Percentiles rank a stretch among this genome's conserved stretches.
phyloP scores from a whole-genome alignment of 2,329 filamentous ascomycete genomes.

The Aspergillus pseudotamarii region DNA sequence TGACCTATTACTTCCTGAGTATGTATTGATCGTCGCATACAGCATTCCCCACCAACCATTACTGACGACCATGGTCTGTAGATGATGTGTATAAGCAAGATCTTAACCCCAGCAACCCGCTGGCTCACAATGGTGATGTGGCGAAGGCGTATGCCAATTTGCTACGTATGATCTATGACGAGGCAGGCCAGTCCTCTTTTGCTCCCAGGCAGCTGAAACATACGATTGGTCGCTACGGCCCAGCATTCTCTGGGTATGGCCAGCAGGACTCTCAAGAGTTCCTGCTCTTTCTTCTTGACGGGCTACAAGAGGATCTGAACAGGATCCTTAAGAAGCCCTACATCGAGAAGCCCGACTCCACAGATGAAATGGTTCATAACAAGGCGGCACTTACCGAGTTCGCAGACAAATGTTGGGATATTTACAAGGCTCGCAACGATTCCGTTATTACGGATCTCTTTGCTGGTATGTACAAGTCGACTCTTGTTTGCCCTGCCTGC shows the following conservation, averaged over 20 bases:
- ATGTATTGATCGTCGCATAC: constrained; percentile 9
- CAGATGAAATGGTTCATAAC: constrained; percentile 90
- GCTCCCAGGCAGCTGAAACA: constrained; percentile 81
- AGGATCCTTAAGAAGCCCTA: constrained; percentile 95
- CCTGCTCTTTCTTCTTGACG: constrained; percentile 89
- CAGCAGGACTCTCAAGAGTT: constrained; percentile 99
- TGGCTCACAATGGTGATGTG: constrained; percentile 83
- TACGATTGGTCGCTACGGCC: constrained; percentile 76
- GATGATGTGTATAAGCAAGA: constrained; percentile 73
- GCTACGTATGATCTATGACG: constrained; percentile 75
- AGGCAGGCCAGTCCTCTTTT: constrained; percentile 67
- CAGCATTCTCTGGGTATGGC: constrained; percentile 88
- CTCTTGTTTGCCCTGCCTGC: constrained; percentile 86
- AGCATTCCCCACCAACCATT: not conserved
- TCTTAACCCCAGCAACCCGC: constrained; percentile 80
- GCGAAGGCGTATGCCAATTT: constrained; percentile 81
- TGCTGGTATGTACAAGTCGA: constrained; percentile 98
- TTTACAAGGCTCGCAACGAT: constrained; percentile 89
- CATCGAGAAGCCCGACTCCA: constrained; percentile 95
- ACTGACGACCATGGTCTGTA: constrained; percentile 21
- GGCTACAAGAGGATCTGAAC: constrained; percentile 92
- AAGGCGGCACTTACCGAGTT: constrained; percentile 78
- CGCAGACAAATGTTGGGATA: constrained; percentile 86
- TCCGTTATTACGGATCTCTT: constrained; percentile 95
- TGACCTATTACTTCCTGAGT: constrained; percentile 86